These are phyloP conservation scores for Termitomyces sp. DNA, from an alignment of 768 basidiomycete species.

Conservation along the genomic window DNA sequence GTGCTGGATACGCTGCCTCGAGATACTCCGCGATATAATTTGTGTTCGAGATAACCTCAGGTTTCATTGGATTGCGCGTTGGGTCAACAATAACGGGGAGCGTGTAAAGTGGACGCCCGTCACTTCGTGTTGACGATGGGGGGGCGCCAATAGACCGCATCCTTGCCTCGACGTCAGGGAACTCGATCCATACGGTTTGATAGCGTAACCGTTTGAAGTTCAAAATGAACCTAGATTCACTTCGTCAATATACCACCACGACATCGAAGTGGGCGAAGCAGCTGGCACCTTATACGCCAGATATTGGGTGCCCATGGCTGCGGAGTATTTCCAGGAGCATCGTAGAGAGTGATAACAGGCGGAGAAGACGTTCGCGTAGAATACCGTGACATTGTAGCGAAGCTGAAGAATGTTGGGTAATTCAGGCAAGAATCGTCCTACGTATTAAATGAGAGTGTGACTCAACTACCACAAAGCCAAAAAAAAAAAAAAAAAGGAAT, in stretches of 20 bases:
- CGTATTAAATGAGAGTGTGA: neutral
- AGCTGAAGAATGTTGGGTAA: neutral
- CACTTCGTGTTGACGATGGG: conserved; percentile 47
- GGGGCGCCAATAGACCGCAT: conserved; percentile 54
- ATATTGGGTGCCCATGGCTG: conserved; percentile 77
- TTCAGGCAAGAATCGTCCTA: neutral
- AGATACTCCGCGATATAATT: conserved; percentile 69
- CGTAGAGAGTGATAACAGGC: conserved; percentile 60
- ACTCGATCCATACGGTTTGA: conserved; percentile 65
- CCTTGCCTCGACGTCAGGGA: conserved; percentile 60
- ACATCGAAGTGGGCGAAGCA: neutral
- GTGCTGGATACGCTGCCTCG: conserved; percentile 60
- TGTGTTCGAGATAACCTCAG: conserved; percentile 51
- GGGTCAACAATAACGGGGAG: conserved; percentile 68
- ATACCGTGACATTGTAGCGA: conserved; percentile 14
- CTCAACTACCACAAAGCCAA: neutral
- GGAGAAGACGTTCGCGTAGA: conserved; percentile 17
- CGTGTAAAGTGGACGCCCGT: conserved; percentile 61
- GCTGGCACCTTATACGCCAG: conserved; percentile 59
- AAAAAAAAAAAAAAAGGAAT: neutral
- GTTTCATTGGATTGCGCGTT: conserved; percentile 34
- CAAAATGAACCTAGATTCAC: conserved; percentile 50
- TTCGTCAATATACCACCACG: neutral
- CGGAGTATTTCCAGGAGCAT: conserved; percentile 51
- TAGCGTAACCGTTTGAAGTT: conserved; percentile 73